These are phyloP conservation scores for Aphelidium insulamus DNA, from an alignment of 371 early-diverging fungal genomes.

Conservation along the genomic window DNA sequence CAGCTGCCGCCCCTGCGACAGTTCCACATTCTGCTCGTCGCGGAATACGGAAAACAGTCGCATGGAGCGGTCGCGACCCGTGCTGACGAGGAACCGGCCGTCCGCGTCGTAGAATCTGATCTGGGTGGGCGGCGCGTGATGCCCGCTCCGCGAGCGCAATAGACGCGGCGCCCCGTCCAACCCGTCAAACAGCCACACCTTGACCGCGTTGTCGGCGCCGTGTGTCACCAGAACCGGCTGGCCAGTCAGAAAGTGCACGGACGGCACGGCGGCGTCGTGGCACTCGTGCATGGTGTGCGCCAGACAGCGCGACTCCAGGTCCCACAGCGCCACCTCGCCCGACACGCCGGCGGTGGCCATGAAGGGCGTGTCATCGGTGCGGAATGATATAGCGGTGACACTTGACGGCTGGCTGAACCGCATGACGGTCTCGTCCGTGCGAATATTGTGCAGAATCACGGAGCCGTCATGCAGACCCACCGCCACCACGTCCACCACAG, in stretches of 20 bases:
- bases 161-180: conserved; percentile 53
- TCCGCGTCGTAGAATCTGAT: conserved; percentile 48
- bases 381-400: conserved; percentile 71
- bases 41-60: conserved; percentile 58
- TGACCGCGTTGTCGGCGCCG: conserved; percentile 75
- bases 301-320: conserved; percentile 49
- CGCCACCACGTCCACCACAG: conserved; percentile 78
- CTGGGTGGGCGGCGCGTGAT: conserved; percentile 56
- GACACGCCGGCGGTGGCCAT: conserved; percentile 72
- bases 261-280: conserved; percentile 50
- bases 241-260: conserved; percentile 47
- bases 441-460: conserved; percentile 59
- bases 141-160: conserved; percentile 60
- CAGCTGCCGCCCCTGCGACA: conserved; percentile 49
- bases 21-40: conserved; percentile 54
- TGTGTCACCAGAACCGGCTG: conserved; percentile 70
- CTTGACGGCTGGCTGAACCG: conserved; percentile 56
- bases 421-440: conserved; percentile 43
- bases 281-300: conserved; percentile 53
- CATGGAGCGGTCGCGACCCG: conserved; percentile 60
- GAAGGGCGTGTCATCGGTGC: conserved; percentile 32
- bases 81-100: conserved; percentile 43
- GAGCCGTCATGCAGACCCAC: conserved; percentile 71
- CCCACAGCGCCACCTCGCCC: conserved; percentile 83
- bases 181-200: conserved; percentile 84